Conservation (phyloP, 2,329 filamentous ascomycete genomes). For the Emmonsia crescens region DNA sequence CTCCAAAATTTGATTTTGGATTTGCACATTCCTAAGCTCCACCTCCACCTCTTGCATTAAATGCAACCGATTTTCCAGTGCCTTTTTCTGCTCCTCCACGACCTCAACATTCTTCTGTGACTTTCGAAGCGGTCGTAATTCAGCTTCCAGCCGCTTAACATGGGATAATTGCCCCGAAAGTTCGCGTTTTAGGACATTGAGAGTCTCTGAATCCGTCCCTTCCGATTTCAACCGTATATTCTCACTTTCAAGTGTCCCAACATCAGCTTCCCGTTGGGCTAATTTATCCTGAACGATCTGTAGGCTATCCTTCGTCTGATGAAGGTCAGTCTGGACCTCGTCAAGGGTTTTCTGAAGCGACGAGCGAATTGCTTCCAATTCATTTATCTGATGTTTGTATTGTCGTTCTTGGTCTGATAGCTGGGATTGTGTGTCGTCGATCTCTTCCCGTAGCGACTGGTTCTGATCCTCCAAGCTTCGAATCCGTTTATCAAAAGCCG, state of each 20-base stretch:
- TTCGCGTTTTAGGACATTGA: constrained; percentile 76
- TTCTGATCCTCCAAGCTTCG: constrained; percentile 55
- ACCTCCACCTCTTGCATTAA: constrained; percentile 62
- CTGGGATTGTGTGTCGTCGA: constrained; percentile 70
- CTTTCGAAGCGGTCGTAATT: constrained; percentile 72
- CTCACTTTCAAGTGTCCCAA: constrained; percentile 69
- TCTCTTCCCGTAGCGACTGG: constrained; percentile 65
- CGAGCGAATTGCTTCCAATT: constrained; percentile 50
- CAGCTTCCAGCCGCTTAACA: constrained; percentile 72
- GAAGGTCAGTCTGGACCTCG: constrained; percentile 41
- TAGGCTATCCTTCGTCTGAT: constrained; percentile 46
- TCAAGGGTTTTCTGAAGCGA: constrained; percentile 46
- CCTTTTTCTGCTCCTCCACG: constrained; percentile 88
- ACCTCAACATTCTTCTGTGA: constrained; percentile 80
- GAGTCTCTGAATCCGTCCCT: constrained; percentile 73
- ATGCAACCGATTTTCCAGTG: constrained; percentile 65
- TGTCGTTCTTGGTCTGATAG: constrained; percentile 60
- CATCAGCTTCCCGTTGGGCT: constrained; percentile 56
- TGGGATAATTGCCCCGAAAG: constrained; percentile 86
- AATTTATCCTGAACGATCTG: constrained; percentile 56
- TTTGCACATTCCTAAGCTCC: constrained; percentile 65
- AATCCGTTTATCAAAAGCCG: constrained; percentile 44
- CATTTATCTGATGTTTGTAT: constrained; percentile 46
- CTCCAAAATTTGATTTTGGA: constrained; percentile 77
- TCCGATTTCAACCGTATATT: constrained; percentile 75